These are phyloP conservation scores for Schizosaccharomyces cryophilus DNA, from an alignment of 805 yeast species.

Conservation along the genomic window DNA sequence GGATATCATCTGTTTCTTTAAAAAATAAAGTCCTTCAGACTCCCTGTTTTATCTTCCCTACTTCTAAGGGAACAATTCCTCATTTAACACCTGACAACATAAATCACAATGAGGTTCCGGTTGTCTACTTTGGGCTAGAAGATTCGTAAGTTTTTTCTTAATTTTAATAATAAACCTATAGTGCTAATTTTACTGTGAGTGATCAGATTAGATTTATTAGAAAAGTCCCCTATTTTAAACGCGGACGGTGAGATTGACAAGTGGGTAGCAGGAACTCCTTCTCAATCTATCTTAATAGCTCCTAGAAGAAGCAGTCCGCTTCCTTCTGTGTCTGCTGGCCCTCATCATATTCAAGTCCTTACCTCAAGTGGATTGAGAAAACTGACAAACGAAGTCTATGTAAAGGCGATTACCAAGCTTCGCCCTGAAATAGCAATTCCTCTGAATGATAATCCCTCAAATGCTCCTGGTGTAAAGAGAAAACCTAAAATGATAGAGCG, in stretches of 20 bases:
- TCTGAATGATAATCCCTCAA: background rate
- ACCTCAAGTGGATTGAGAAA: constrained; percentile 17
- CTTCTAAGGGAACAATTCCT: constrained; percentile 19
- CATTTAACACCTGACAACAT: constrained; percentile 21
- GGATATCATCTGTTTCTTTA: background rate
- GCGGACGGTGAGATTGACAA: background rate
- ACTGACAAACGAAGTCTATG: constrained; percentile 10
- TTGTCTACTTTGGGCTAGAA: constrained; percentile 15
- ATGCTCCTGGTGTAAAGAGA: constrained; percentile 15
- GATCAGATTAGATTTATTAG: background rate
- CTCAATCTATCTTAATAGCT: constrained; percentile 10
- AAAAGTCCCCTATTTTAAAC: background rate
- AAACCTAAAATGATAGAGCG: constrained; percentile 16
- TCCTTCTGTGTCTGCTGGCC: constrained; percentile 15
- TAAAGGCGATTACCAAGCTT: constrained; percentile 9
- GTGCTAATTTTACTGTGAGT: background rate
- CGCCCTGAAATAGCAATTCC: constrained; percentile 10
- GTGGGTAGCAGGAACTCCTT: background rate
- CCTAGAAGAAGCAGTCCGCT: constrained; percentile 14
- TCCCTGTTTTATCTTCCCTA: constrained; percentile 12
- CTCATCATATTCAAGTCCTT: constrained; percentile 13
- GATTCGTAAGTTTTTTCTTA: constrained; percentile 11
- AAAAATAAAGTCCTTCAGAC: constrained; percentile 3
- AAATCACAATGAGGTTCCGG: constrained; percentile 9
- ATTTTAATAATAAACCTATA: background rate